Conservation (phyloP, 2,329 filamentous ascomycete genomes). For the Ascochyta viciae-villosae region DNA sequence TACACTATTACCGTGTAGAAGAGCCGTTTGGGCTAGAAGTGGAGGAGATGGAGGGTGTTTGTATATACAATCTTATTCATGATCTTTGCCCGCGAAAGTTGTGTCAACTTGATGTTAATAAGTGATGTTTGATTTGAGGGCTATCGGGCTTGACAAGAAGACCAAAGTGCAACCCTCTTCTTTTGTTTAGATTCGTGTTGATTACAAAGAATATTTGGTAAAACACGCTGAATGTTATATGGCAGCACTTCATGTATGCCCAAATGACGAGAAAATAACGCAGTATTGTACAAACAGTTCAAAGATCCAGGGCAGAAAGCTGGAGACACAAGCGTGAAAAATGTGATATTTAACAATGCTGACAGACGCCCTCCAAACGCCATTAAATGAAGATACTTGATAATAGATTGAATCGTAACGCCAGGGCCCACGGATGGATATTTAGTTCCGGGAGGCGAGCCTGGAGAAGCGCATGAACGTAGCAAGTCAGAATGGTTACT, state of each 20-base stretch:
- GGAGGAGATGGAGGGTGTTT: not conserved
- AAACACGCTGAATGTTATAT: not conserved
- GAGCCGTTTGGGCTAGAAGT: not conserved
- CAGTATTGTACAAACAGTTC: not conserved
- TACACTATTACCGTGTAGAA: conserved; percentile 55
- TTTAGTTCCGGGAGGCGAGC: not conserved
- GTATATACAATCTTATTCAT: not conserved
- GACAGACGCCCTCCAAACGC: not conserved
- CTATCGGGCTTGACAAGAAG: not conserved
- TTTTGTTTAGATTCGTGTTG: not conserved
- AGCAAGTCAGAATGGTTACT: not conserved
- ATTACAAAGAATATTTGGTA: not conserved
- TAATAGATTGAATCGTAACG: not conserved
- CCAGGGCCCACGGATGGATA: not conserved
- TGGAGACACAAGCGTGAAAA: not conserved
- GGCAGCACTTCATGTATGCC: not conserved
- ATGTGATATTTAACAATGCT: not conserved
- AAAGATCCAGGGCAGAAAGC: no score
- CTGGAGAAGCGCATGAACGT: not conserved
- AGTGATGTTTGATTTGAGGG: not conserved
- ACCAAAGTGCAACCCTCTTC: not conserved
- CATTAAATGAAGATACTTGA: not conserved
- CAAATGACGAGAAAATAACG: not conserved
- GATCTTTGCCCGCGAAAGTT: not conserved
- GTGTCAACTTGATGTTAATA: not conserved